Evolutionary conservation across 148 eudicot species (phyloP).

Genomic region (Rhododendron ferrugineum): DNA sequence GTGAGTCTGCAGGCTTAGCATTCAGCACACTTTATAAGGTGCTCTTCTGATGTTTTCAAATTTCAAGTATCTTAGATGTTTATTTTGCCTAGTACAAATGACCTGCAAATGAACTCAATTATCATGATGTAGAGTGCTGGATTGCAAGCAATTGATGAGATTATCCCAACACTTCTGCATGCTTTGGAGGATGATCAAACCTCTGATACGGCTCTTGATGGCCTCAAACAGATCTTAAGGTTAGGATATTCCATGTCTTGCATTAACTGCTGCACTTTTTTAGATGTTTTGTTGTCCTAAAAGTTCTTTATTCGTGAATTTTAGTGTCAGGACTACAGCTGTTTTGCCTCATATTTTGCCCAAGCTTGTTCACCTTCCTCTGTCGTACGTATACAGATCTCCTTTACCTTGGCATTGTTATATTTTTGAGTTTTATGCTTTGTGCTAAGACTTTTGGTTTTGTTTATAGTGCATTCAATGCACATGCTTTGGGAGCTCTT

Average conservation of each 20-base stretch:
- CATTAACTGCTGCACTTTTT: neutral
- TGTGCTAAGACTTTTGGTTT: slow-evolving; percentile 4
- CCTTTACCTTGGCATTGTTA: neutral
- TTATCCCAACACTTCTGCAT: slow-evolving; percentile 93
- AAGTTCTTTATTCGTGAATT: slow-evolving; percentile 10
- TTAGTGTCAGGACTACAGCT: slow-evolving; percentile 89
- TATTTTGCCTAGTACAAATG: neutral
- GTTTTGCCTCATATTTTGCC: slow-evolving; percentile 98
- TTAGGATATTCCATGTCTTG: slow-evolving; percentile 14
- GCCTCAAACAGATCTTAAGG: slow-evolving; percentile 97
- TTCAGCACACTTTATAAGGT: slow-evolving; percentile 99
- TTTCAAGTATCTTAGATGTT: neutral
- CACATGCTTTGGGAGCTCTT: slow-evolving; percentile 96
- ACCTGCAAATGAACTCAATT: slow-evolving; percentile 6
- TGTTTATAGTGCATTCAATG: slow-evolving; percentile 81
- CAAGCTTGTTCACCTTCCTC: slow-evolving; percentile 88
- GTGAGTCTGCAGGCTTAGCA: slow-evolving; percentile 91
- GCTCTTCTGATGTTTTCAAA: slow-evolving; percentile 6
- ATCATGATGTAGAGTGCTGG: slow-evolving; percentile 76
- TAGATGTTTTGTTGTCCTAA: slow-evolving; percentile 3
- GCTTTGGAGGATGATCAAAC: slow-evolving; percentile 91
- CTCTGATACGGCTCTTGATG: slow-evolving; percentile 95
- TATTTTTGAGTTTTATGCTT: neutral
- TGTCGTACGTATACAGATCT: slow-evolving; percentile 48
- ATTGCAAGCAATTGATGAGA: slow-evolving; percentile 97